Conservation (phyloP, 192 early-diverging fungal species). For the Coemansia reversa region DNA sequence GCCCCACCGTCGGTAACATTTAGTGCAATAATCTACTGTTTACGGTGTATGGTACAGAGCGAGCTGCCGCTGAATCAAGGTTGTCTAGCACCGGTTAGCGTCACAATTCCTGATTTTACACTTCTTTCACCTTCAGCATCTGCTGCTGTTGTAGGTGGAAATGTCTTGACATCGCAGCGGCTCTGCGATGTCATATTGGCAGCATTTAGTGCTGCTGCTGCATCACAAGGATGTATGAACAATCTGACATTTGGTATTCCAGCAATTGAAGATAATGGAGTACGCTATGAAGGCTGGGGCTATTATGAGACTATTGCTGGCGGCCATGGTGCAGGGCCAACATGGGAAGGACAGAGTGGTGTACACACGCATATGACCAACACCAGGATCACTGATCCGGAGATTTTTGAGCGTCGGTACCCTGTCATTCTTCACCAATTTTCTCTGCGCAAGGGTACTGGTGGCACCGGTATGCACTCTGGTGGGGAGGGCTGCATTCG, state of each 20-base stretch:
- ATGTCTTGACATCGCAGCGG: slow-evolving; percentile 92
- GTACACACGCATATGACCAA: slow-evolving; percentile 94
- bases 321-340: slow-evolving; percentile 83
- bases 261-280: slow-evolving; percentile 25
- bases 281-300: slow-evolving; percentile 73
- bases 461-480: slow-evolving; percentile 70
- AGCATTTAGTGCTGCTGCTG: slow-evolving; percentile 87
- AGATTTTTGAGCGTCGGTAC: slow-evolving; percentile 89
- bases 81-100: slow-evolving; percentile 78
- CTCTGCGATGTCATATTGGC: slow-evolving; percentile 89
- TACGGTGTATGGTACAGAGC: slow-evolving; percentile 83
- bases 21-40: slow-evolving; percentile 96
- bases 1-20: slow-evolving; percentile 74
- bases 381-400: slow-evolving; percentile 95
- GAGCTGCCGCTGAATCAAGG: slow-evolving; percentile 97
- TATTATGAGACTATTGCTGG: slow-evolving; percentile 97
- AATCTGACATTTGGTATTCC: slow-evolving; percentile 92
- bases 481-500: slow-evolving; percentile 92
- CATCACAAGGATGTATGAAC: slow-evolving; percentile 93
- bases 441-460: slow-evolving; percentile 68
- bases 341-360: slow-evolving; percentile 83
- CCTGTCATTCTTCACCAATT: slow-evolving; percentile 89
- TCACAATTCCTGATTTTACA: slow-evolving; percentile 78
- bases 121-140: slow-evolving; percentile 76
- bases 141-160: slow-evolving; percentile 96